Percentiles rank a stretch among this genome's conserved stretches.
phyloP scores from a whole-genome alignment of 352 stramenopile genomes.

The Thraustotheca clavata region DNA sequence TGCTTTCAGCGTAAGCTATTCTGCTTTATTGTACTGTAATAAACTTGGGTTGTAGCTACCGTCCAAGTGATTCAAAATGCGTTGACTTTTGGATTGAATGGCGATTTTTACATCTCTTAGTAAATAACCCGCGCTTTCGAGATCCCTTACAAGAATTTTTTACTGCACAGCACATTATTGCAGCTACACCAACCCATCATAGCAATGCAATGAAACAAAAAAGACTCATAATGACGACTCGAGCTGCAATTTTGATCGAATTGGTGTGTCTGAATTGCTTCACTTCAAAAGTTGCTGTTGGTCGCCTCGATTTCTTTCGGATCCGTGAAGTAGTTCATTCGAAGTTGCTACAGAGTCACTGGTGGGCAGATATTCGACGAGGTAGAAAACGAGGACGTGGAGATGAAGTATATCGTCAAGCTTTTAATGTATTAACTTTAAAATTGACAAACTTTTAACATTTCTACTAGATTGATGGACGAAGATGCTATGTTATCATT shows the following conservation, averaged over 20 bases:
- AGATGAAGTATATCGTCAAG: slow-evolving; percentile 63
- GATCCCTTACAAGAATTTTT: slow-evolving; percentile 1
- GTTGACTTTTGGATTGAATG: slow-evolving; percentile 47
- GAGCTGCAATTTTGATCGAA: slow-evolving; percentile 38
- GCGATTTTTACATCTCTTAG: slow-evolving; percentile 51
- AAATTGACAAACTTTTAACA: no score
- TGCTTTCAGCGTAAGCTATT: background rate
- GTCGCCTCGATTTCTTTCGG: slow-evolving; percentile 66
- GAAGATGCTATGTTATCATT: slow-evolving; percentile 42
- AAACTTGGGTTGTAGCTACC: slow-evolving; percentile 6
- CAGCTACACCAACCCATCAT: background rate
- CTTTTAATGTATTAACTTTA: slow-evolving; percentile 20
- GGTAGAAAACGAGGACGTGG: slow-evolving; percentile 58
- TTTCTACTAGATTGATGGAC: slow-evolving; percentile 30
- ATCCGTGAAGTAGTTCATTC: slow-evolving; percentile 38
- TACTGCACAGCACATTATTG: slow-evolving; percentile 14
- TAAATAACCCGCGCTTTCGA: slow-evolving; percentile 19
- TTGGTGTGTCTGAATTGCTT: slow-evolving; percentile 63
- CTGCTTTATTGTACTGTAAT: background rate
- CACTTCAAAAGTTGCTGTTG: slow-evolving; percentile 53
- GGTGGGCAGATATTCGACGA: slow-evolving; percentile 44
- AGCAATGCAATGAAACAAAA: slow-evolving; percentile 10
- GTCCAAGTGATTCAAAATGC: slow-evolving; percentile 22
- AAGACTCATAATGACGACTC: slow-evolving; percentile 11
- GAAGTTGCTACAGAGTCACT: slow-evolving; percentile 45